phyloP scores from a whole-genome alignment of 192 early-diverging fungal genomes.

The Backusella psychrophila region DNA sequence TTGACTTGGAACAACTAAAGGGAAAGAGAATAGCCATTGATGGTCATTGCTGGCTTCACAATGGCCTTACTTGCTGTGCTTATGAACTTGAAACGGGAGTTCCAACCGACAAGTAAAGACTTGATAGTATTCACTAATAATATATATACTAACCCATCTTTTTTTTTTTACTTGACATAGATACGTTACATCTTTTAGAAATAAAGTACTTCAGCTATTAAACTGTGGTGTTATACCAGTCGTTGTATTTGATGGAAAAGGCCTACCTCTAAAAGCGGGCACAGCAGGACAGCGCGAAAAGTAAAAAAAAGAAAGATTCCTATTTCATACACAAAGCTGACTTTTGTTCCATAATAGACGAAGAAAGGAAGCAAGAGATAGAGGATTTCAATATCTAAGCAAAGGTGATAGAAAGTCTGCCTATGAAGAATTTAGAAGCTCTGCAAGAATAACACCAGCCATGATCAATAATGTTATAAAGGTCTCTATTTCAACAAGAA shows the following conservation, averaged over 20 bases:
- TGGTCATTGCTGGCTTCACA: conserved; percentile 95
- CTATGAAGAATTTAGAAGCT: background rate
- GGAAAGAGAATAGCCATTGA: conserved; percentile 84
- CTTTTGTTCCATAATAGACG: background rate
- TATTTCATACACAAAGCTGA: background rate
- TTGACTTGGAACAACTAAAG: conserved; percentile 70
- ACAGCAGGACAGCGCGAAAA: conserved; percentile 68
- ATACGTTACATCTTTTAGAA: conserved; percentile 84
- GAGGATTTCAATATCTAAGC: background rate
- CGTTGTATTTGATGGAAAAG: conserved; percentile 95
- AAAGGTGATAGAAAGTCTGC: background rate
- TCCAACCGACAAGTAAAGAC: conserved; percentile 64
- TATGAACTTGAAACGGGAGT: conserved; percentile 68
- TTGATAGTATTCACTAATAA: background rate
- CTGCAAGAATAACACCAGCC: background rate
- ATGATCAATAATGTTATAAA: conserved; percentile 13
- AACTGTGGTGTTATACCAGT: conserved; percentile 71
- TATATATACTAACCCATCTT: background rate
- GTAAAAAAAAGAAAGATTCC: conserved; percentile 30
- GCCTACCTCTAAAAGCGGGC: conserved; percentile 75
- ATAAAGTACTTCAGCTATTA: conserved; percentile 69
- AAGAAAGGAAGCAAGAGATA: background rate
- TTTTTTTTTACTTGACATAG: conserved; percentile 40
- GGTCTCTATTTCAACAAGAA: conserved; percentile 3
- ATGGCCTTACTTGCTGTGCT: conserved; percentile 83